Evolutionary conservation across 2,329 filamentous ascomycete genomes (phyloP), one percentile per base, ranked within the genome.

Genomic region (Botrytis paeoniae): DNA sequence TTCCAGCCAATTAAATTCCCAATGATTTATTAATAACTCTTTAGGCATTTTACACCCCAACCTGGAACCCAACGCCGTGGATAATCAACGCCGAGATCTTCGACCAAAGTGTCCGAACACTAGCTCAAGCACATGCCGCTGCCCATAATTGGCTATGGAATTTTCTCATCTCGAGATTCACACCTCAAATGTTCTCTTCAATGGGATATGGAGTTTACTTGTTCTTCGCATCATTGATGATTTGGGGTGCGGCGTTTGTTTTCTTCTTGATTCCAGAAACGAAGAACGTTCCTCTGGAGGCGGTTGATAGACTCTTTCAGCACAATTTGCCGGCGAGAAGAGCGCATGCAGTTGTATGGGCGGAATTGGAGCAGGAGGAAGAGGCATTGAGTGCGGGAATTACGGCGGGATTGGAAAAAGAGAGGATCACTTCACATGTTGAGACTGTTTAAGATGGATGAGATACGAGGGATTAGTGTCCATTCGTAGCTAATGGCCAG

Each of bases 161-260:
- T 81, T 92, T 92, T 80, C 85, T 92, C 79, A 87, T 93, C 76
- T 86, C 86, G 0, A 85, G 90, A 22, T 92, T 91, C 83, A 92
- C 89, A 0, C 89, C 87, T 37, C 87, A 90, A 76, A 92, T 92
- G 88, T 87, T 89, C 76, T 79, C 83, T 39, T 81, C 83, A 25
- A 86, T 87, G 84, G 82, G 83, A 32, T 91, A 87, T 77, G 90
- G 89, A 43, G 89, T 91, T 0, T 92, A 91, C 81, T 88, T 92
- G 77, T 91, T 92, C 84, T 92, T 92, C 76, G 89, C 89, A 2
- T 84, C 86, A 0, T 83, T 91, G 65, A 91, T 91, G 85, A 80
- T 91, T 22, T 73, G 86, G 14, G 87, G 87, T 0, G 83, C 86
- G 71, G 73, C 87, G 71, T 92, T 90, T 75, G 85, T 90, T 43